Conservation (phyloP, 164 flowering plant species). For the Nymphaea thermarum region DNA sequence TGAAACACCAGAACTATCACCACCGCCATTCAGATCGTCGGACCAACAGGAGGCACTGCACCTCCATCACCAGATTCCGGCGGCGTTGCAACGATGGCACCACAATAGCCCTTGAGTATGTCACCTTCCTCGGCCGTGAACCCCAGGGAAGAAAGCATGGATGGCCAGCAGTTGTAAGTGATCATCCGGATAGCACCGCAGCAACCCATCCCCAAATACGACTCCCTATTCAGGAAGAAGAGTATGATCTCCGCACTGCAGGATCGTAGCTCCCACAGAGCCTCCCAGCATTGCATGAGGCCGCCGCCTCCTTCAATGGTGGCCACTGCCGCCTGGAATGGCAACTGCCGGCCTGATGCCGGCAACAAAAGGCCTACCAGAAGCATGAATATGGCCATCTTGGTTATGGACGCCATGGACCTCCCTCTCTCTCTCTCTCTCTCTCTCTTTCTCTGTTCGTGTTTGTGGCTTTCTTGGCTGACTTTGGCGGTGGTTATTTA, state of each 20-base stretch:
- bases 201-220: slow-evolving; percentile 11
- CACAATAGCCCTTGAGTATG: slow-evolving; percentile 15
- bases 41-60: neutral
- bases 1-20: too few species aligned
- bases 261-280: slow-evolving; percentile 20
- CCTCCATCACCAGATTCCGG: neutral
- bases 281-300: slow-evolving; percentile 28
- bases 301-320: slow-evolving; percentile 12
- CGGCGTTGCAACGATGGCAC: slow-evolving; percentile 2
- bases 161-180: slow-evolving; percentile 17
- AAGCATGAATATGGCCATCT: too few species aligned
- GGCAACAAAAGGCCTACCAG: too few species aligned
- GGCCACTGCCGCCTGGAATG: neutral
- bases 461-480: slow-evolving; percentile 2
- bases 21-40: too few species aligned
- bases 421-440: too few species aligned
- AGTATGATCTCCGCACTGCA: slow-evolving; percentile 14
- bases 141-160: slow-evolving; percentile 11
- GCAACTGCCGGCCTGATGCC: neutral
- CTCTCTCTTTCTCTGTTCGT: slow-evolving; percentile 2
- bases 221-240: slow-evolving; percentile 18
- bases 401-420: too few species aligned
- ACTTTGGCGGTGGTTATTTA: neutral
- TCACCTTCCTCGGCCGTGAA: slow-evolving; percentile 16
- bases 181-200: slow-evolving; percentile 13